Base-by-base conservation (phyloP, 306 rosid genomes). In the Datisca glomerata region DNA sequence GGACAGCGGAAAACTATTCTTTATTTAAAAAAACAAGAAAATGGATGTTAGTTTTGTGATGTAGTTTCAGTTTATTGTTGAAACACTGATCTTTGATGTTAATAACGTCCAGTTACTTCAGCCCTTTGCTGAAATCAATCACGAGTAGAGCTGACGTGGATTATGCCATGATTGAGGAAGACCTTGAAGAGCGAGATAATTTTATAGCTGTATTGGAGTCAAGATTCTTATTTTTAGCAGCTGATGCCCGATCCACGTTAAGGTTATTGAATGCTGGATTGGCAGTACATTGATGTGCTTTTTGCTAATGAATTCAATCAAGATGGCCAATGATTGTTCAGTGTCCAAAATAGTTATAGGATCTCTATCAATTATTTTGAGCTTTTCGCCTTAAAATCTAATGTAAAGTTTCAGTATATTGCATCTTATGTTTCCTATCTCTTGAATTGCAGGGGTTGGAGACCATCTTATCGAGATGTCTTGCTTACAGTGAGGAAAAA, bases 401-500 rank as follows among this genome's bases (percentile, higher is more conserved):
- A n/a, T n/a, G n/a, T n/a, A n/a, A n/a, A n/a, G n/a, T n/a, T n/a
- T n/a, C n/a, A n/a, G n/a, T n/a, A n/a, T n/a, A n/a, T n/a, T n/a
- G n/a, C n/a, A n/a, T n/a, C n/a, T n/a, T n/a, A n/a, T n/a, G n/a
- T n/a, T n/a, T n/a, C n/a, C n/a, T n/a, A n/a, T n/a, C 28, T 53
- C 57, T 63, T 55, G 49, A n/a, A n/a, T n/a, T n/a, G 37, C 55
- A 80, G 95, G 84, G 98, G 98, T 53, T 84, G 95, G 95, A 77
- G 93, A 60, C 98, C 98, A 19, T 74, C 98, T 42, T 89, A 89
- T 60, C 80, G 91, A 68, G 74, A 72, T 59, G 84, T 84, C 40
- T 68, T 89, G 69, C 93, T 84, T 67, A 75, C 76, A 41, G 73
- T 84, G 44, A 68, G 86, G 57, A 75, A 66, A 45, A 80, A 65